Evolutionary conservation across 202 grass and related monocot genomes (phyloP), one percentile per base, ranked within the genome.

Genomic region (Panicum hallii): DNA sequence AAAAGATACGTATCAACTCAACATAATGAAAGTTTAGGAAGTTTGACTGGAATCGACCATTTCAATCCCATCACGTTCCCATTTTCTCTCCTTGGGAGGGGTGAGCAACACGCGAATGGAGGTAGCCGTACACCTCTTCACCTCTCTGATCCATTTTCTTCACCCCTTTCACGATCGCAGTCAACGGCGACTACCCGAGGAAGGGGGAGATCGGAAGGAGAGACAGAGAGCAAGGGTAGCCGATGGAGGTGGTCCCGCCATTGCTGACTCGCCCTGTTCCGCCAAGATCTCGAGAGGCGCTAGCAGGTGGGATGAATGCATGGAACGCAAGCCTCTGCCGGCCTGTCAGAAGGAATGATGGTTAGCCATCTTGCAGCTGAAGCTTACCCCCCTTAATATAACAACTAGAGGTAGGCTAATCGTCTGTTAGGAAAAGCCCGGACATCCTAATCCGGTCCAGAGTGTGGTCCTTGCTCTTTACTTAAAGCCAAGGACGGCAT

Each of bases 391-490:
- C 22, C n/a, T 19, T 9, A 44, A 32, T 63, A 20, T 2, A 77
- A 50, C 8, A 32, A 58, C 63, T 32, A 43, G 44, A 64, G 15
- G 15, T 15, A 23, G 34, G 19, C 38, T 60, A 73, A 74, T 69
- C 75, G 46, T 3, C 0, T 84, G 75, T 60, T 61, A 79, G 75
- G 86, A 23, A 41, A 79, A 79, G 63, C 34, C 10, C 45, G 13
- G 60, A 73, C 81, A 79, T 62, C 16, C 14, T 79, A 67, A 72
- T 61, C 49, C 48, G 58, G 63, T 53, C 57, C 81, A 74, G 42
- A 13, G 16, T 82, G 79, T 50, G 81, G 87, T 68, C 81, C 75
- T 89, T 80, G 50, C 12, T 68, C 87, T 84, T 88, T 74, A 80
- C 87, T 84, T 84, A 74, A 89, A 80, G 68, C 20, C 5, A 79